These are phyloP conservation scores for Calonectria pseudoturangicola DNA, from an alignment of 2,329 filamentous ascomycete species.

Conservation along the genomic window DNA sequence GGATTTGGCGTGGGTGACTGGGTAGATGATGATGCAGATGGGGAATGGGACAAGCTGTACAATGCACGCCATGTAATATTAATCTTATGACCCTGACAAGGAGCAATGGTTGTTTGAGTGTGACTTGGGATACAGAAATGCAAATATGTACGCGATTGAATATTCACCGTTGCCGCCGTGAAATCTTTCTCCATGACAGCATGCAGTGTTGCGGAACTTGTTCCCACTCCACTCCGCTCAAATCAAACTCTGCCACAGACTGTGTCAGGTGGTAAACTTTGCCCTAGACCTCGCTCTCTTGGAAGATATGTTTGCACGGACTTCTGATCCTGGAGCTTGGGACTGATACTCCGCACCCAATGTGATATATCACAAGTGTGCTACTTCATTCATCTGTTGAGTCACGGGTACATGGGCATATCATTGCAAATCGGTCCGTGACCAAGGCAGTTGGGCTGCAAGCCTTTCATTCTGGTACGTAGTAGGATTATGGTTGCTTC, in stretches of 20 bases:
- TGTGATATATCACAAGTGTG: neutral
- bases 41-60: constrained; percentile 45
- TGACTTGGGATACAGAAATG: constrained; percentile 28
- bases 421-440: constrained; percentile 21
- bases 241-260: constrained; percentile 6
- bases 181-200: neutral
- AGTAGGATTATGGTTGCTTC: constrained; percentile 16
- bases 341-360: neutral
- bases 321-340: neutral
- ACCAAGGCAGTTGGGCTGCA: neutral
- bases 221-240: neutral
- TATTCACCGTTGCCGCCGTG: neutral
- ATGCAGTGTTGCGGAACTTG: neutral
- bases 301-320: neutral
- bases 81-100: constrained; percentile 41
- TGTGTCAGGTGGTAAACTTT: neutral
- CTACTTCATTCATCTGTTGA: neutral
- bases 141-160: constrained; percentile 7
- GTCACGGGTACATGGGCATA: neutral
- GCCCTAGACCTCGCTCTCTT: neutral
- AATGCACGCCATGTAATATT: constrained; percentile 50
- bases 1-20: constrained; percentile 40
- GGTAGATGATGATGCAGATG: constrained; percentile 38
- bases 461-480: neutral
- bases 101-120: constrained; percentile 39